A percentile compares a stretch with the other conserved stretches of the same genome.
Evolutionary conservation across 768 basidiomycete genomes (phyloP).

Genomic region (Xerocomellus amylosporus): DNA sequence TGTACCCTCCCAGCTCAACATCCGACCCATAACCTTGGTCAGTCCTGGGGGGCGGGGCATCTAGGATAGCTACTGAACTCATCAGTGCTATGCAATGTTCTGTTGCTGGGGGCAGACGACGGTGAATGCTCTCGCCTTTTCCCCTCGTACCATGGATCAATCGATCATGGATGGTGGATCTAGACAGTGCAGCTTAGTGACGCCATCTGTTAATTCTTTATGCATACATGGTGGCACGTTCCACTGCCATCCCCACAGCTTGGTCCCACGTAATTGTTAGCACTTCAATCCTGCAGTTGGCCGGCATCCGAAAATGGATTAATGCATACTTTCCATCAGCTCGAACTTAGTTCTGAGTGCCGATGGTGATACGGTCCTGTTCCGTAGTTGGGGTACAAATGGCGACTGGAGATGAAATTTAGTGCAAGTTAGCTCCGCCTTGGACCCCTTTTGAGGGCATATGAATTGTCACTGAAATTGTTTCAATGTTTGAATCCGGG

Average conservation of each 20-base stretch:
- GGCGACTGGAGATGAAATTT: too few relatives aligned
- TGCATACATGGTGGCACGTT: background rate
- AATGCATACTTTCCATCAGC: too few relatives aligned
- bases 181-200: background rate
- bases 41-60: background rate
- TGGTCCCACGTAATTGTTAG: too few relatives aligned
- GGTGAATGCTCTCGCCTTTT: background rate
- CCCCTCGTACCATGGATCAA: background rate
- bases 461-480: background rate
- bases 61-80: background rate
- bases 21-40: conserved; percentile 7
- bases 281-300: too few relatives aligned
- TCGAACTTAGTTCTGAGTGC: too few relatives aligned
- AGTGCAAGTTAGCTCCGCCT: background rate
- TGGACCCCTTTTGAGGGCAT: background rate
- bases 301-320: too few relatives aligned
- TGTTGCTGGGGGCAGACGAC: too few relatives aligned
- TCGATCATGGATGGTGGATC: background rate
- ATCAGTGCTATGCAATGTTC: too few relatives aligned
- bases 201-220: background rate
- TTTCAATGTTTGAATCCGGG: too few relatives aligned
- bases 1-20: conserved; percentile 48
- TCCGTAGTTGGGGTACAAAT: too few relatives aligned
- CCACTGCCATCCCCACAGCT: too few relatives aligned
- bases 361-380: too few relatives aligned